A percentile compares a stretch with the other conserved stretches of the same genome.
phyloP scores from a whole-genome alignment of 257 asterid genomes.

The Haberlea rhodopensis region DNA sequence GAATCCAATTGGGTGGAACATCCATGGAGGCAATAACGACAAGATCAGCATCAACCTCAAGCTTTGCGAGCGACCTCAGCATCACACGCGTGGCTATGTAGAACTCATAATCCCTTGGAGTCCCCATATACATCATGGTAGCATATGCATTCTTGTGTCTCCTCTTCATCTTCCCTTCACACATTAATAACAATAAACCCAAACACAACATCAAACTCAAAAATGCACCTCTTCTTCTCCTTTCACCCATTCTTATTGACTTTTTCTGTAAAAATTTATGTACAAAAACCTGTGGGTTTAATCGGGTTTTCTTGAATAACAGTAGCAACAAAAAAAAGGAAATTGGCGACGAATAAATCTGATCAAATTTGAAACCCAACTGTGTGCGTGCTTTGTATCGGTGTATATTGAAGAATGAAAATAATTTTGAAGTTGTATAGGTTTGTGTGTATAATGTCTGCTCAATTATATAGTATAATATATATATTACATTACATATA shows the following conservation, averaged over 20 bases:
- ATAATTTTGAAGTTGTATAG: neutral
- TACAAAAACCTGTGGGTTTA: too few species aligned
- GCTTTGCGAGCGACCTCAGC: conserved; percentile 60
- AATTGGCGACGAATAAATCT: too few species aligned
- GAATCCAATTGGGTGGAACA: conserved; percentile 77
- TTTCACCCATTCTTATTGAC: neutral
- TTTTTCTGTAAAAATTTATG: too few species aligned
- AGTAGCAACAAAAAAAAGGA: too few species aligned
- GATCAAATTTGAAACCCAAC: neutral
- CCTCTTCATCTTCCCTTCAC: neutral
- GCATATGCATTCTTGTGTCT: conserved; percentile 68
- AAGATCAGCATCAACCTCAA: conserved; percentile 72
- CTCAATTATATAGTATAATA: neutral
- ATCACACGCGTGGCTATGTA: conserved; percentile 82
- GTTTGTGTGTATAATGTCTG: neutral
- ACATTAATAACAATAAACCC: neutral
- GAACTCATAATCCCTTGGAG: conserved; percentile 93
- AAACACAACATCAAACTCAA: neutral
- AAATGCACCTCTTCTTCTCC: neutral
- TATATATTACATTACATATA: too few species aligned
- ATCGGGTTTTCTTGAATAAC: too few species aligned
- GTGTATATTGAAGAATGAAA: neutral
- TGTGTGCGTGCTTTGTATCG: neutral
- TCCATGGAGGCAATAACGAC: conserved; percentile 94
- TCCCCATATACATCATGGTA: conserved; percentile 98